A percentile compares a stretch with the other conserved stretches of the same genome.
phyloP scores from a whole-genome alignment of 495 filamentous ascomycete species.

The Hypoxylon perforatum region DNA sequence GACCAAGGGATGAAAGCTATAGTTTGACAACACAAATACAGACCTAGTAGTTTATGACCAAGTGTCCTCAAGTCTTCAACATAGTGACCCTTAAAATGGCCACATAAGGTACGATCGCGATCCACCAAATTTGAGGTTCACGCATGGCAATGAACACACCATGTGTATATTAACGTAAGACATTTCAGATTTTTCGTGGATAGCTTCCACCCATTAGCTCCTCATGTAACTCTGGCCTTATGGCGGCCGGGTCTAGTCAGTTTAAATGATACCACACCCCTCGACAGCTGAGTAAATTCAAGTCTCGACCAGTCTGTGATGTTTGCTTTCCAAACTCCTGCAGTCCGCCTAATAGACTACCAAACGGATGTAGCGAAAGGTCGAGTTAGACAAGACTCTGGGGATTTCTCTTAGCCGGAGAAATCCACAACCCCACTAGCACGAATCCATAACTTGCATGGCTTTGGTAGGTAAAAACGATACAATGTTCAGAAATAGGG shows the following conservation, averaged over 20 bases:
- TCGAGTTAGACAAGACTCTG: constrained; percentile 4
- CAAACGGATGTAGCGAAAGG: constrained; percentile 7
- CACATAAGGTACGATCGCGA: neutral
- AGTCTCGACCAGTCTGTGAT: neutral
- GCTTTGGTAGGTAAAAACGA: no score
- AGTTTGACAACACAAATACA: no score
- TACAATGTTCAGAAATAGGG: no score
- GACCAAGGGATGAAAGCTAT: no score
- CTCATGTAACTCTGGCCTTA: neutral
- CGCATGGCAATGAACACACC: constrained; percentile 7
- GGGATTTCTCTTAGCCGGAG: neutral
- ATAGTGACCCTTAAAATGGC: no score
- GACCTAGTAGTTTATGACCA: no score
- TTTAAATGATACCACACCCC: constrained; percentile 1
- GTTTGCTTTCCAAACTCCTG: constrained; percentile 24
- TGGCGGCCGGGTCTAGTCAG: neutral
- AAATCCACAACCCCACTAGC: neutral
- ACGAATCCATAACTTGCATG: neutral
- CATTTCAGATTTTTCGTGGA: constrained; percentile 3
- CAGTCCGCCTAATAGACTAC: constrained; percentile 21
- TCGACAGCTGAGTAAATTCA: neutral
- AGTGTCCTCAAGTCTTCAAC: no score
- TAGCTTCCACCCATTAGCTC: neutral
- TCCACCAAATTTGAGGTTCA: neutral
- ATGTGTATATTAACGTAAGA: constrained; percentile 21